Percentiles rank a stretch among this genome's conserved stretches.
phyloP scores from a whole-genome alignment of 306 rosid species.

The Vachellia collinsii region DNA sequence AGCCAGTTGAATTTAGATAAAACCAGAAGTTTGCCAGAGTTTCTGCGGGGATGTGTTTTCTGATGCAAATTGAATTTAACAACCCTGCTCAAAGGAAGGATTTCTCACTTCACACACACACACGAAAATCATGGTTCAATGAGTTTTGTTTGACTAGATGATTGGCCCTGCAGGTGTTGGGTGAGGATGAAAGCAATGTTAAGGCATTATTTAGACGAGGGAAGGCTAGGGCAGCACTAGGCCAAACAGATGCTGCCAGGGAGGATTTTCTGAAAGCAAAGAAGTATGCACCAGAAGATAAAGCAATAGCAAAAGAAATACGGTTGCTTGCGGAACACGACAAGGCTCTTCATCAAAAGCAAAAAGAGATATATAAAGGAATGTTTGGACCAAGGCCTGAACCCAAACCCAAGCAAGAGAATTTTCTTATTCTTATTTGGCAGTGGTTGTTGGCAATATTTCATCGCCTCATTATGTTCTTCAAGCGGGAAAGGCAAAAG shows the following conservation, averaged over 20 bases:
- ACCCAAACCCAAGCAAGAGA: slow-evolving; percentile 59
- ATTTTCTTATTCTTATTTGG: slow-evolving; percentile 60
- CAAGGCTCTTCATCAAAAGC: slow-evolving; percentile 88
- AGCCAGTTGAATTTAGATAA: slow-evolving; percentile 1
- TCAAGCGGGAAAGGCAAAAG: slow-evolving; percentile 56
- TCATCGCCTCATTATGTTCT: slow-evolving; percentile 51
- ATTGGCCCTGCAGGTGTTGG: slow-evolving; percentile 63
- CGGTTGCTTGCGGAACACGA: slow-evolving; percentile 42
- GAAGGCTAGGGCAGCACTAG: slow-evolving; percentile 88
- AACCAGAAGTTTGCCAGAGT: neutral
- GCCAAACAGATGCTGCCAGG: slow-evolving; percentile 83
- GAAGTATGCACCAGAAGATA: slow-evolving; percentile 40
- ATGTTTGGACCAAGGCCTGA: slow-evolving; percentile 83
- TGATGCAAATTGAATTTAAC: neutral
- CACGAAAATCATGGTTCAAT: no score
- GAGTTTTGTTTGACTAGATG: slow-evolving; percentile 10
- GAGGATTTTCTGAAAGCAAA: slow-evolving; percentile 61
- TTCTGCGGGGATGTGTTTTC: neutral
- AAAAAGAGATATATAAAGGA: slow-evolving; percentile 90
- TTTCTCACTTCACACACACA: neutral
- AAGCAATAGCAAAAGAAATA: slow-evolving; percentile 80
- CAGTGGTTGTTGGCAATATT: slow-evolving; percentile 69
- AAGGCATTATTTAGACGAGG: slow-evolving; percentile 92
- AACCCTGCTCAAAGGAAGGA: neutral
- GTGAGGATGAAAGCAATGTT: slow-evolving; percentile 70